Evolutionary conservation across 371 early-diverging fungal genomes (phyloP), one percentile per base, ranked within the genome.

Genomic region (Lichtheimia ramosa): DNA sequence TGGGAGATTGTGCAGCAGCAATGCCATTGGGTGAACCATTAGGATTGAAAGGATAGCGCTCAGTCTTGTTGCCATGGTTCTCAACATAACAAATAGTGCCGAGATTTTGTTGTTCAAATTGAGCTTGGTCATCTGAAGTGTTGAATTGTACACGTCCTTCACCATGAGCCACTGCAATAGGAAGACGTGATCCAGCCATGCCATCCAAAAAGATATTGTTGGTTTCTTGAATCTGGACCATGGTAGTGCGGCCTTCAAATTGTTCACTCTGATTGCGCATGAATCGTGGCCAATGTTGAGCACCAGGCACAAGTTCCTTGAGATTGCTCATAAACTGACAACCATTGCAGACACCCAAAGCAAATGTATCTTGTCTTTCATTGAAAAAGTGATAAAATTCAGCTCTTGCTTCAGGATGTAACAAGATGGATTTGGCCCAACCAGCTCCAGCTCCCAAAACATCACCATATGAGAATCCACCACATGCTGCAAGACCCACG

Each of bases 381-480:
- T 70, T 69, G 75, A 97, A 95, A 81, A 96, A 98, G 41, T 75
- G 75, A 2, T 70, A 60, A 57, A 98, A 91, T 81, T 94, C 90
- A 28, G 76, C 61, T 41, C 92, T 85, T 1, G 90, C 89, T 43
- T 58, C 73, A 5, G 82, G 58, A 67, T 94, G 85, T 55, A 92
- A 71, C 54, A 96, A 70, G 55, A 94, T 88, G 18, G 92, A 88
- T 64, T 94, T 92, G 61, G 98, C 97, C 97, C 98, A 98, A 28
- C 98, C 98, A 13, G 92, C 81, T 51, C 96, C 98, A 23, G 98
- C 97, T 5, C 98, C 98, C 13, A 98, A 75, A 0, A 97, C 97
- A 75, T 98, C 98, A 69, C 98, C 98, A 71, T 97, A 97, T 0
- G 92, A 91, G 87, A 98, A 98, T 8, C 98, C 98, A 72, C 98